Evolutionary conservation across 257 asterid species (phyloP).

Genomic region (Solanum tarapatanum): DNA sequence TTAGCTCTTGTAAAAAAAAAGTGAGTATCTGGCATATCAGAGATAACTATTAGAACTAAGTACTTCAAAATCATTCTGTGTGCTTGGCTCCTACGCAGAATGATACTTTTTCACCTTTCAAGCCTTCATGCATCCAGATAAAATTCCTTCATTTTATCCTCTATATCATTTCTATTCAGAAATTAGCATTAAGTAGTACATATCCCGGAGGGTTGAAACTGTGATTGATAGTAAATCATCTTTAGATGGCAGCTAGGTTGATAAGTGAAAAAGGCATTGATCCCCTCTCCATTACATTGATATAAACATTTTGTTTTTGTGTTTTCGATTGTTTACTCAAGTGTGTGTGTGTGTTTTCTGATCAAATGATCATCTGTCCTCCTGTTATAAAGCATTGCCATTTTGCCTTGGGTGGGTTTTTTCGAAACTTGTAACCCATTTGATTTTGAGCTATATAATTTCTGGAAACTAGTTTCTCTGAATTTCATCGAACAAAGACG

Average conservation of each 20-base stretch:
- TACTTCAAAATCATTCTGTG: background rate
- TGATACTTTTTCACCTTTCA: background rate
- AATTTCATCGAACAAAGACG: background rate
- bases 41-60: background rate
- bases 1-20: background rate
- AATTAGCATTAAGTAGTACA: background rate
- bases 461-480: background rate
- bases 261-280: background rate
- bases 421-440: background rate
- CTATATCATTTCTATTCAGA: background rate
- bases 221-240: background rate
- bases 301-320: background rate
- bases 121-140: background rate
- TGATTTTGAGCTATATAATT: background rate
- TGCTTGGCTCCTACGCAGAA: background rate
- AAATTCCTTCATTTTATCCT: background rate
- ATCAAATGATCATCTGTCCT: background rate
- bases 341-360: background rate
- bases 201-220: background rate
- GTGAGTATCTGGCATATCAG: background rate
- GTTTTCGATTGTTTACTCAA: background rate
- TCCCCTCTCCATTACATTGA: background rate
- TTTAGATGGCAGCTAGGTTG: background rate
- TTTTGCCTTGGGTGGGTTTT: background rate
- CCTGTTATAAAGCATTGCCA: background rate